Base-by-base conservation (phyloP, 371 early-diverging fungal genomes). In the Paramicrosporidium saccamoebae region DNA sequence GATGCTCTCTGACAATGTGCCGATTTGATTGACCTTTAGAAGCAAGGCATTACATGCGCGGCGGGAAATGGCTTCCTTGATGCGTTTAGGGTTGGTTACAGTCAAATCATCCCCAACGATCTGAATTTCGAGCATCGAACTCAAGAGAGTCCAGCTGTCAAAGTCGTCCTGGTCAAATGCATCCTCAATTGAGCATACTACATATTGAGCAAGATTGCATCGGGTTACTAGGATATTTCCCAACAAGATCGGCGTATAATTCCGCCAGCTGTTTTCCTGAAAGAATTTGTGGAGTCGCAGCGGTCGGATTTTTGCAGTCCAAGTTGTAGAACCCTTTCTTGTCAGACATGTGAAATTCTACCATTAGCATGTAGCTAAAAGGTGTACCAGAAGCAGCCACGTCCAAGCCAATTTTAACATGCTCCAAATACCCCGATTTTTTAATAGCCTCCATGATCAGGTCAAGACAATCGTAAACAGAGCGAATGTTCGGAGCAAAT, bases 91-190 rank as follows among this genome's bases (percentile, higher is more conserved):
- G 65, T 95, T 92, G 55, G 98, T 92, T 35, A 95, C 98, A 19
- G 79, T 66, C 42, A 97, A 55, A 44, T 95, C 98, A 50, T 97
- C 96, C 36, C 90, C 97, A 32, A 95, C 90, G 34, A 97, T 69
- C 48, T 82, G 84, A 39, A 64, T 42, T 27, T 40, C 29, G 26
- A 58, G 52, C 17, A 55, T 43, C 13, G 37, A 44, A 26, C 48
- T 55, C 26, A 95, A 57, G 41, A 58, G 62, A 38, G 52, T 39
- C 78, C 84, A 95, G 34, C 73, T 61, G 19, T 55, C 62, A 66
- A 68, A 84, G 55, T 97, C 96, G 51, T 86, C 86, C 59, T 97
- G 95, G 46, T 81, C 88, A 39, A 94, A 95, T 29, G 95, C 94
- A 58, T 97, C 98, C 54, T 97, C 97, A 38, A 97, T 77, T 31